Percentiles rank a stretch among this genome's conserved stretches.
phyloP scores from a whole-genome alignment of 768 basidiomycete species.

The Strobilomyces confusus region DNA sequence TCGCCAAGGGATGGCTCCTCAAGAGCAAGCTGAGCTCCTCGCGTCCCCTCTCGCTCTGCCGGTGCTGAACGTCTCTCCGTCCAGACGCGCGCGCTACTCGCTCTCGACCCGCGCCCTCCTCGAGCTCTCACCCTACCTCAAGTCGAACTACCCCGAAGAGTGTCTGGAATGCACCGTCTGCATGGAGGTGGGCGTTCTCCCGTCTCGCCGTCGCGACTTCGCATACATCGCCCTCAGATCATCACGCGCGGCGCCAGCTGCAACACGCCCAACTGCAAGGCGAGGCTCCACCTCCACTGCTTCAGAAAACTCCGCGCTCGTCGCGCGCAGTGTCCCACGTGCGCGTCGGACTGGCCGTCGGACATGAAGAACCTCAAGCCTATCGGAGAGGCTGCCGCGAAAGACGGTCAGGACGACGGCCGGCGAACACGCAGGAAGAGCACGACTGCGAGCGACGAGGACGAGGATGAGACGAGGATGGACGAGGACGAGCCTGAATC shows the following conservation, averaged over 20 bases:
- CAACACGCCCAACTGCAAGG: slow-evolving; percentile 55
- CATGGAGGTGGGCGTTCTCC: slow-evolving; percentile 45
- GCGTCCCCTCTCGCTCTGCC: neutral
- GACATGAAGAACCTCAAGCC: slow-evolving; percentile 46
- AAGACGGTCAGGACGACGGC: slow-evolving; percentile 52
- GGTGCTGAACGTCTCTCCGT: slow-evolving; percentile 10
- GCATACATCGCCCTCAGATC: slow-evolving; percentile 39
- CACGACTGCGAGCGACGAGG: slow-evolving; percentile 34
- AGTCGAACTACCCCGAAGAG: slow-evolving; percentile 67
- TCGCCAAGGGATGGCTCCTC: slow-evolving; percentile 75
- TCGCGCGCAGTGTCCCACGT: slow-evolving; percentile 51
- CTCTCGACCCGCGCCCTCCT: slow-evolving; percentile 70
- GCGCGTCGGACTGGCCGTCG: slow-evolving; percentile 56
- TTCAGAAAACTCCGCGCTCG: slow-evolving; percentile 48
- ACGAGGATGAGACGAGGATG: slow-evolving; percentile 38
- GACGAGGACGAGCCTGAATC: slow-evolving; percentile 32
- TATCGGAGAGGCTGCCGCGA: slow-evolving; percentile 68
- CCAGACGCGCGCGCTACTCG: slow-evolving; percentile 65
- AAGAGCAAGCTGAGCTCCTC: slow-evolving; percentile 63
- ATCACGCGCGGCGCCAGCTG: slow-evolving; percentile 69
- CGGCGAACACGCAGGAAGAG: slow-evolving; percentile 35
- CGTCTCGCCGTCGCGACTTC: neutral
- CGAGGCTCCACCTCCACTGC: slow-evolving; percentile 62
- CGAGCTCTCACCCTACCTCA: slow-evolving; percentile 73
- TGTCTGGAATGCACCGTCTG: slow-evolving; percentile 72